These are phyloP conservation scores for Collariella sp. DNA, from an alignment of 495 filamentous ascomycete genomes.

Conservation along the genomic window DNA sequence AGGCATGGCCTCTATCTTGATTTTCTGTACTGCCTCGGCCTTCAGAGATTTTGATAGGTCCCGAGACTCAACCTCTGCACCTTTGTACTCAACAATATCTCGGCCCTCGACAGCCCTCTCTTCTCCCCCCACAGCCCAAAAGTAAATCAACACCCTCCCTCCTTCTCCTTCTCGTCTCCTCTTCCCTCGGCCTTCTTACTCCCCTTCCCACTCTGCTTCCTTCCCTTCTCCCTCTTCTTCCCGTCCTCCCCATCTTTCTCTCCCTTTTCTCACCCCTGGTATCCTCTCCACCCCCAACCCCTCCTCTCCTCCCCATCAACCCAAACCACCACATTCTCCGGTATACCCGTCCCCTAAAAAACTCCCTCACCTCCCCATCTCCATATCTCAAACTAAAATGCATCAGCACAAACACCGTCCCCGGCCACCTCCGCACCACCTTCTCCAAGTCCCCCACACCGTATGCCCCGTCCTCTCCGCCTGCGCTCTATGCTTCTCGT, in stretches of 20 bases:
- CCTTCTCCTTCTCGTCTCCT: no score
- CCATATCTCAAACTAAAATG: slow-evolving; percentile 34
- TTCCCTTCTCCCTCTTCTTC: background rate
- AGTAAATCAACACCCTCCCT: no score
- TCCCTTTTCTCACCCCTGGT: no score
- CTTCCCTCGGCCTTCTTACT: no score
- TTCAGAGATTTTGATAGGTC: no score
- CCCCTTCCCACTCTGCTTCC: background rate
- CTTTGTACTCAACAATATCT: no score
- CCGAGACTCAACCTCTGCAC: no score
- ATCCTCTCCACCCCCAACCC: no score
- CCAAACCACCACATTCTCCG: slow-evolving; percentile 33
- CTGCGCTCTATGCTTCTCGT: slow-evolving; percentile 26
- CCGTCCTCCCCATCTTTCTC: background rate
- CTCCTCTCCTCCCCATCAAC: slow-evolving; percentile 21
- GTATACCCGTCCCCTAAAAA: slow-evolving; percentile 23
- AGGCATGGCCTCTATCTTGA: no score
- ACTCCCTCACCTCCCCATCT: slow-evolving; percentile 25
- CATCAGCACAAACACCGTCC: slow-evolving; percentile 30
- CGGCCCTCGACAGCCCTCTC: no score
- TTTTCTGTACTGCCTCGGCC: no score
- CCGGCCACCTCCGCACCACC: slow-evolving; percentile 24
- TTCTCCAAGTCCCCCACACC: slow-evolving; percentile 28
- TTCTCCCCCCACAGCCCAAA: no score
- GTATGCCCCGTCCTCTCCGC: slow-evolving; percentile 33